phyloP scores from a whole-genome alignment of 495 filamentous ascomycete genomes.

The Trichoderma virens region DNA sequence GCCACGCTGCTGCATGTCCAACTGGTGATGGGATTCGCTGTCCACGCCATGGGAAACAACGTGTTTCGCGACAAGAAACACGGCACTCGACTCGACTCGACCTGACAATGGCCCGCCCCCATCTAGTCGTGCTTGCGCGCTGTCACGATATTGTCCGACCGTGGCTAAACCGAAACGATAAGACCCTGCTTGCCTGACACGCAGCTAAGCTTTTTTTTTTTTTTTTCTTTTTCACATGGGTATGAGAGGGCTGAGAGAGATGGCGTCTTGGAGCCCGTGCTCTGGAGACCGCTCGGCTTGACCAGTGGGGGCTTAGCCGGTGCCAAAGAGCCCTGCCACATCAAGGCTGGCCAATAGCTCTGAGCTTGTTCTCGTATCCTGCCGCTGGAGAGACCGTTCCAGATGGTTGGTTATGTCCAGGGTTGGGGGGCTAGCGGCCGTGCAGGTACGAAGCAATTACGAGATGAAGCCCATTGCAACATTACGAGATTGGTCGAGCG shows the following conservation, averaged over 20 bases:
- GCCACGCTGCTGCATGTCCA: no score
- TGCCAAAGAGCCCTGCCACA: neutral
- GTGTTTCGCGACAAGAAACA: no score
- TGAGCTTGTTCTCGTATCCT: neutral
- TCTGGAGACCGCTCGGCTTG: neutral
- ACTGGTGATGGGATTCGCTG: no score
- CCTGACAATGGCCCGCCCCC: no score
- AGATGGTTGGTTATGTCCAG: neutral
- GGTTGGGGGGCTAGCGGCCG: neutral
- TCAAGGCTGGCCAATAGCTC: conserved; percentile 3
- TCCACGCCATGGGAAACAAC: no score
- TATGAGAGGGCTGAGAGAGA: no score
- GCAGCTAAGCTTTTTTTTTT: neutral
- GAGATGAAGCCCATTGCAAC: no score
- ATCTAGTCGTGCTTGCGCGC: no score
- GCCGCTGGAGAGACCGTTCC: neutral
- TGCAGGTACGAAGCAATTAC: no score
- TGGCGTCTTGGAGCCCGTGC: neutral
- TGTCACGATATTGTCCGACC: neutral
- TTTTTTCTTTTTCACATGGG: no score
- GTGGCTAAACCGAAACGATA: neutral
- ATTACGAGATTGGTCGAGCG: no score
- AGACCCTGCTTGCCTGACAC: neutral
- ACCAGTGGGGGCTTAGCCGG: neutral
- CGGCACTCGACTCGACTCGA: no score